Percentiles rank a stretch among this genome's conserved stretches.
Conservation (phyloP, 192 early-diverging fungal species). For the Mortierella claussenii region DNA sequence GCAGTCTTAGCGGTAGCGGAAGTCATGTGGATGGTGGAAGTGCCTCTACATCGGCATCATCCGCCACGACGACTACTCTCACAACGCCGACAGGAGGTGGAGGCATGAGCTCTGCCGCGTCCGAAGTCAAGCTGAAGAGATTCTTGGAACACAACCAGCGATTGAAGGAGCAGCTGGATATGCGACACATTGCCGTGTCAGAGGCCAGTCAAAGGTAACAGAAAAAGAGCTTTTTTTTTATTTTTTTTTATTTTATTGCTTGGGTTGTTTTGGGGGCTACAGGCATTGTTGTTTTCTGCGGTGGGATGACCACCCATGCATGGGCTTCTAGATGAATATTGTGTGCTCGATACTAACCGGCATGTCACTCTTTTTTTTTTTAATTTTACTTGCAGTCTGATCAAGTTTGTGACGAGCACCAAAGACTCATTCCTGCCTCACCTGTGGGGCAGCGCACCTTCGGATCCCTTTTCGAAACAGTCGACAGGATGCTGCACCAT, state of each 20-base stretch:
- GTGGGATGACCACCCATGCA: too few relatives aligned
- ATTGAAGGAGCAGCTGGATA: conserved; percentile 81
- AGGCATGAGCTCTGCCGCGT: conserved; percentile 26
- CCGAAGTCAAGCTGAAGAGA: conserved; percentile 76
- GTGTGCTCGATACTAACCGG: too few relatives aligned
- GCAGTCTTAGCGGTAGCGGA: conserved; percentile 8
- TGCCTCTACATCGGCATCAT: conserved; percentile 16
- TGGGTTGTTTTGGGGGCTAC: too few relatives aligned
- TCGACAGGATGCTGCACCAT: conserved; percentile 52
- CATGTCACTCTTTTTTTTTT: background rate
- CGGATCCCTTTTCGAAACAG: conserved; percentile 72
- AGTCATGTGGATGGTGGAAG: background rate
- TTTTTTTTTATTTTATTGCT: conserved; percentile 1
- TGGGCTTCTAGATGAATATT: too few relatives aligned
- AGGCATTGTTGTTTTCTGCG: too few relatives aligned
- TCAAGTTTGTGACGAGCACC: conserved; percentile 65
- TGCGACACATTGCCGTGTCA: conserved; percentile 79
- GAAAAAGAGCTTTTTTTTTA: conserved; percentile 1
- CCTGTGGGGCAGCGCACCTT: conserved; percentile 67
- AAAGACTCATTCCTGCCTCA: conserved; percentile 71
- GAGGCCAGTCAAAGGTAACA: conserved; percentile 68
- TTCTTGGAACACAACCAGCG: conserved; percentile 79
- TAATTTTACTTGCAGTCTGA: conserved; percentile 42
- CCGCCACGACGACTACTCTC: conserved; percentile 26
- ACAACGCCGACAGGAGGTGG: conserved; percentile 4